phyloP scores from a whole-genome alignment of 164 flowering plant species.

The Berberis thunbergii region DNA sequence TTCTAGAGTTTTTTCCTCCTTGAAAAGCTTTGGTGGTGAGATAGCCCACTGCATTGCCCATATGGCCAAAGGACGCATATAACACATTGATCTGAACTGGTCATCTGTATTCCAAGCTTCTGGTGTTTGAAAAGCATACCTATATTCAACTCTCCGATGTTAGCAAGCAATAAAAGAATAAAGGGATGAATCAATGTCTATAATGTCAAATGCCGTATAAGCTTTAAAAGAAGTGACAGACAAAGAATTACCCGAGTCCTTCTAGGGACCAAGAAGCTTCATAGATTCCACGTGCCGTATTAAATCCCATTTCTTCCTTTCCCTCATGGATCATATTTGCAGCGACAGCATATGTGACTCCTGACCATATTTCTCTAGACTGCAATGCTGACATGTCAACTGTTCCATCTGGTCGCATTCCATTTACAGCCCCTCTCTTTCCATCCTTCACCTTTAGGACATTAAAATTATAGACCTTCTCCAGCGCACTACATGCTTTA shows the following conservation, averaged over 20 bases:
- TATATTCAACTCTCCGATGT: conserved; percentile 10
- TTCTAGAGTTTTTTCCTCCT: conserved; percentile 19
- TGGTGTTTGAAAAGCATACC: conserved; percentile 84
- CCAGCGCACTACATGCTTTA: conserved; percentile 54
- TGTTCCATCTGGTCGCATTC: conserved; percentile 79
- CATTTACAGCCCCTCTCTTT: conserved; percentile 79
- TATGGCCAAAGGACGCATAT: conserved; percentile 89
- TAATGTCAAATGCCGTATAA: neutral
- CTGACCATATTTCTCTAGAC: conserved; percentile 89
- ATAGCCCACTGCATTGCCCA: conserved; percentile 99
- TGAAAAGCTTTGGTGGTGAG: conserved; percentile 29
- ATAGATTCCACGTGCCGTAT: conserved; percentile 67
- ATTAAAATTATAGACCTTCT: conserved; percentile 60
- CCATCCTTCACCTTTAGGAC: conserved; percentile 73
- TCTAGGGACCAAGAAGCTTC: conserved; percentile 74
- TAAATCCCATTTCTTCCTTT: conserved; percentile 56
- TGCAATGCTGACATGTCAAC: conserved; percentile 74
- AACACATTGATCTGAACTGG: conserved; percentile 52
- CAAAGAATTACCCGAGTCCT: conserved; percentile 68
- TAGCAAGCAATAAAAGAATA: neutral
- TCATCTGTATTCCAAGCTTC: conserved; percentile 72
- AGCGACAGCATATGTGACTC: conserved; percentile 81
- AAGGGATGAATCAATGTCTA: neutral
- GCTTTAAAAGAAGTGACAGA: neutral
- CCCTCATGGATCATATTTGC: conserved; percentile 89